These are phyloP conservation scores for Hymenoscyphus albidus DNA, from an alignment of 2,329 filamentous ascomycete genomes.

Conservation along the genomic window DNA sequence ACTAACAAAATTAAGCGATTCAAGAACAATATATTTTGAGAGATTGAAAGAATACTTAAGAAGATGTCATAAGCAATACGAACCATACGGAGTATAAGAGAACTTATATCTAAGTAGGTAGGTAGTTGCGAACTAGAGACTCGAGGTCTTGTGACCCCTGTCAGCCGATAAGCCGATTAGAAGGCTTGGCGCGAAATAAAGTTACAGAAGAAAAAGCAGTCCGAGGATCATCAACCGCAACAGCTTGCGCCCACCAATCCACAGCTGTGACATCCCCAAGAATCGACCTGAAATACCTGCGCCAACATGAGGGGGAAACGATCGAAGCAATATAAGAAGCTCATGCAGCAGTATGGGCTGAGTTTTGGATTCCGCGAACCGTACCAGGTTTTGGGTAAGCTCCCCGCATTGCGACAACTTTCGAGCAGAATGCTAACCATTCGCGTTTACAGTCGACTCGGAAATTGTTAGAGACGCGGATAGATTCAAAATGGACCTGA, in stretches of 20 bases:
- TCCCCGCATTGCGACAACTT: conserved; percentile 16
- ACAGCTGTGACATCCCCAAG: background rate
- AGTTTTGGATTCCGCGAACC: conserved; percentile 89
- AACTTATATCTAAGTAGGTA: no score
- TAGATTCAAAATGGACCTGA: conserved; percentile 85
- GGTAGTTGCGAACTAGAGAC: no score
- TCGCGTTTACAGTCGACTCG: conserved; percentile 62
- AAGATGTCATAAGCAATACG: no score
- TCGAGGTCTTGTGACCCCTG: background rate
- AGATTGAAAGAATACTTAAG: no score
- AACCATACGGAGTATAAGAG: no score
- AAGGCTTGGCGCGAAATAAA: conserved; percentile 9
- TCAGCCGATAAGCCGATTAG: conserved; percentile 5
- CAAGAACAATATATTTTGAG: no score
- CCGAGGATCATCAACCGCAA: background rate
- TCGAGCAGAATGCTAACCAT: conserved; percentile 13
- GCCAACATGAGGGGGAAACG: conserved; percentile 63
- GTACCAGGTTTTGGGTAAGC: conserved; percentile 77
- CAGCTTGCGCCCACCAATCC: background rate
- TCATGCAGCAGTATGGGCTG: conserved; percentile 88
- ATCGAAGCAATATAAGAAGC: conserved; percentile 75
- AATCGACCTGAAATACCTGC: background rate
- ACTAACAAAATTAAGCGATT: no score
- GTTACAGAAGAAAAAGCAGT: conserved; percentile 1
- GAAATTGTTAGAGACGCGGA: conserved; percentile 79